Conservation (phyloP, 352 stramenopile genomes). For the Phytopythium litorale region DNA sequence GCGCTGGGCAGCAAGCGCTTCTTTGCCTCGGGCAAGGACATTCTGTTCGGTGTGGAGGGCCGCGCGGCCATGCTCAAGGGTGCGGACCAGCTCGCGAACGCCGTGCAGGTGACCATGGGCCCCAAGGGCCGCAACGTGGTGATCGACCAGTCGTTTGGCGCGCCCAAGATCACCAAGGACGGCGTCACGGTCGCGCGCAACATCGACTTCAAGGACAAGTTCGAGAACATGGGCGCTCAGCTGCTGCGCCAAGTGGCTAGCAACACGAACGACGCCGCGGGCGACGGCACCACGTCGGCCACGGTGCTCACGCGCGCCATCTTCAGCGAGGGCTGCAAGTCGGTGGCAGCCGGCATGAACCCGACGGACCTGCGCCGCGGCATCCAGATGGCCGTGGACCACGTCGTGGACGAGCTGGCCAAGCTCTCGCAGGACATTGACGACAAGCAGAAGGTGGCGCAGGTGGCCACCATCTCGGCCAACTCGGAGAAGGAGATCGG, state of each 20-base stretch:
- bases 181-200: slow-evolving; percentile 70
- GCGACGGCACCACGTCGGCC: slow-evolving; percentile 99
- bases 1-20: slow-evolving; percentile 45
- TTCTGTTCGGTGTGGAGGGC: slow-evolving; percentile 98
- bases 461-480: slow-evolving; percentile 99
- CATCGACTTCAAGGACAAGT: slow-evolving; percentile 79
- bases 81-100: slow-evolving; percentile 98
- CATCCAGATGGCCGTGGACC: slow-evolving; percentile 97
- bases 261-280: slow-evolving; percentile 99
- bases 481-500: slow-evolving; percentile 99
- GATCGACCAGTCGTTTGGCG: slow-evolving; percentile 95
- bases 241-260: slow-evolving; percentile 85
- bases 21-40: slow-evolving; percentile 95
- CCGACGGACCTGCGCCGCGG: slow-evolving; percentile 98
- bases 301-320: slow-evolving; percentile 99
- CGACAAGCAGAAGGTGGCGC: slow-evolving; percentile 98
- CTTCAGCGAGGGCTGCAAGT: slow-evolving; percentile 99
- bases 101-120: slow-evolving; percentile 99
- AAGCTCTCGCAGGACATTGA: slow-evolving; percentile 97
- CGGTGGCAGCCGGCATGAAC: slow-evolving; percentile 99
- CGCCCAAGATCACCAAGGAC: slow-evolving; percentile 82
- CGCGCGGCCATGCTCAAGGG: slow-evolving; percentile 97
- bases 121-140: slow-evolving; percentile 99
- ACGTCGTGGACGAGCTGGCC: slow-evolving; percentile 93
- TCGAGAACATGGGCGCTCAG: slow-evolving; percentile 78